These are phyloP conservation scores for Mycogone perniciosa DNA, from an alignment of 2,329 filamentous ascomycete genomes.

Conservation along the genomic window DNA sequence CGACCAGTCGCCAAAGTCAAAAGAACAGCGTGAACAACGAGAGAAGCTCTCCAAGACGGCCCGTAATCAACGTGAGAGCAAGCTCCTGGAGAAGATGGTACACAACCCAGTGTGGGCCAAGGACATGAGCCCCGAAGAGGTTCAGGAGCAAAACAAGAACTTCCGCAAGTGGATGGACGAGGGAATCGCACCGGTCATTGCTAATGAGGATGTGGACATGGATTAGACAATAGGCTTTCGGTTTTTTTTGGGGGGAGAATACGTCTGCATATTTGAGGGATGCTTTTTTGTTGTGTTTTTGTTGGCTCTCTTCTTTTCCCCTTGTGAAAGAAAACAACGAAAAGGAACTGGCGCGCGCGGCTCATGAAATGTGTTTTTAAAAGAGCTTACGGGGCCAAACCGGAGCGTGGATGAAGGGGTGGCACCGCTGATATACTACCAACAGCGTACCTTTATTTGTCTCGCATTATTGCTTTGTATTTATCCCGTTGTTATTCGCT, in stretches of 20 bases:
- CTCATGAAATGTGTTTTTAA: not conserved
- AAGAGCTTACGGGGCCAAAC: not conserved
- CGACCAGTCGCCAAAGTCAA: constrained; percentile 60
- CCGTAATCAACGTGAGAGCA: constrained; percentile 59
- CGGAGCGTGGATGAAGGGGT: not conserved
- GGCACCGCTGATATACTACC: not conserved
- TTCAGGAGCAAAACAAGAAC: constrained; percentile 66
- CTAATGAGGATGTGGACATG: constrained; percentile 28
- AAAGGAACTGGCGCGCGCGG: not conserved
- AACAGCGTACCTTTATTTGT: not conserved
- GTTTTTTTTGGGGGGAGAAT: not conserved
- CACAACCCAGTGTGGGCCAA: constrained; percentile 76
- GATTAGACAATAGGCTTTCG: constrained; percentile 17
- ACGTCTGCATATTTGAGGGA: constrained; percentile 1
- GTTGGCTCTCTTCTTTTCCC: constrained; percentile 14
- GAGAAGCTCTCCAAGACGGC: constrained; percentile 47
- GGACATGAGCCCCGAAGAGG: constrained; percentile 69
- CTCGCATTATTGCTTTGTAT: constrained; percentile 8
- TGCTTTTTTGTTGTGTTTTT: constrained; percentile 15
- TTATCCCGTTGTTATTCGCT: constrained; percentile 15
- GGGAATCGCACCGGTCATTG: constrained; percentile 34
- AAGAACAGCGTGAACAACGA: constrained; percentile 53
- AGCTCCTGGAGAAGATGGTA: constrained; percentile 72
- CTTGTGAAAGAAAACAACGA: constrained; percentile 9
- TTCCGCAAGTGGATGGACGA: constrained; percentile 50